These are phyloP conservation scores for Hirschfeldia incana DNA, from an alignment of 345 rosid species.

Conservation along the genomic window DNA sequence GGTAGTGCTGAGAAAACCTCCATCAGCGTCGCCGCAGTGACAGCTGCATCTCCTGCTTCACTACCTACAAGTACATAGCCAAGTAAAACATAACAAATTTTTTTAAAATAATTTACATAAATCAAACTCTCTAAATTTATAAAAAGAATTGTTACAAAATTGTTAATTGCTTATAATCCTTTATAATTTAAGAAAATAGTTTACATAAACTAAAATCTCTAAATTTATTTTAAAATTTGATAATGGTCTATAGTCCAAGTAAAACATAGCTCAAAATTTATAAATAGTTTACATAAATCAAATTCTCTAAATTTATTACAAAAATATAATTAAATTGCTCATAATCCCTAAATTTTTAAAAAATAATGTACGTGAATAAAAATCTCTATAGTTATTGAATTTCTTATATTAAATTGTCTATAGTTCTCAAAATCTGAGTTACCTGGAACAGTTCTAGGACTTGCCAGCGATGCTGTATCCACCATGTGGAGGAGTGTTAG, in stretches of 20 bases:
- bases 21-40: slow-evolving; percentile 45
- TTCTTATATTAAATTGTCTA: neutral
- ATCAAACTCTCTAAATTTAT: neutral
- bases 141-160: neutral
- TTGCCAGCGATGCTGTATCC: slow-evolving; percentile 55
- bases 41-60: slow-evolving; percentile 63
- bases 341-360: no score
- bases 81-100: neutral
- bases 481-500: slow-evolving; percentile 63
- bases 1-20: slow-evolving; percentile 58
- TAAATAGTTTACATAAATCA: no score
- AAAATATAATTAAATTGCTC: neutral
- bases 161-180: neutral
- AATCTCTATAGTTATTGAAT: no score
- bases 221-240: no score
- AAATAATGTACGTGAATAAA: no score
- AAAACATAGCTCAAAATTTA: no score
- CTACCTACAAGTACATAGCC: neutral
- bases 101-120: neutral
- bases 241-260: no score
- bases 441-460: slow-evolving; percentile 46
- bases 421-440: neutral
- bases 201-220: neutral
- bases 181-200: neutral
- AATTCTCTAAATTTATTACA: no score